phyloP scores from a whole-genome alignment of 2,329 filamentous ascomycete species.

The Talaromyces piceae region DNA sequence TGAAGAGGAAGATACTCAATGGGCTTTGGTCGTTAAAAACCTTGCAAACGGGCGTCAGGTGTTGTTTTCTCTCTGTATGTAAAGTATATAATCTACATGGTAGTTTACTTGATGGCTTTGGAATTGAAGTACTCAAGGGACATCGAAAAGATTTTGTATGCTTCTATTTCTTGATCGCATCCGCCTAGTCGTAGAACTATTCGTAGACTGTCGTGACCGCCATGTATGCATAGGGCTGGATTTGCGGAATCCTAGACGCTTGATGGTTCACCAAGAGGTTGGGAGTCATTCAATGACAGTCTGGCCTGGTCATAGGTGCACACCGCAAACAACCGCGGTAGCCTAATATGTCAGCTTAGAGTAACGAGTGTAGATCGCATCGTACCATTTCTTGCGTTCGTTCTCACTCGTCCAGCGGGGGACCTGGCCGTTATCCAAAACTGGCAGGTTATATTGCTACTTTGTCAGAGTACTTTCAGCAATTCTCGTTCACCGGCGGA shows the following conservation, averaged over 20 bases:
- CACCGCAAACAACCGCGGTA: no score
- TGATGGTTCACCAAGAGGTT: neutral
- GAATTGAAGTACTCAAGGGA: neutral
- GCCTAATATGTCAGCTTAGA: neutral
- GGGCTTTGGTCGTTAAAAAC: neutral
- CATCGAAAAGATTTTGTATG: neutral
- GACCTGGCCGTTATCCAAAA: neutral
- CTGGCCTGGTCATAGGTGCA: neutral
- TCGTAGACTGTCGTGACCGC: neutral
- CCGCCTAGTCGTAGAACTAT: neutral
- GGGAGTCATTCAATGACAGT: neutral
- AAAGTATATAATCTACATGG: neutral
- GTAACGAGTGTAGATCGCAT: neutral
- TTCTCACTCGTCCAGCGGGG: neutral
- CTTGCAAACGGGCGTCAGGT: neutral
- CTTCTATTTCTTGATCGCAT: neutral
- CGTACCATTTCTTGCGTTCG: neutral
- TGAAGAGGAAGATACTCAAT: neutral
- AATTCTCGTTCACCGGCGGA: constrained; percentile 9
- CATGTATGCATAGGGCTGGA: neutral
- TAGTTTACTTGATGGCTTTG: neutral
- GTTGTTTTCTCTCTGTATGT: neutral
- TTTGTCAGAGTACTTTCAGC: neutral
- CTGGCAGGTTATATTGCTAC: neutral
- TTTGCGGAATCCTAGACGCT: neutral